A percentile compares a stretch with the other conserved stretches of the same genome.
phyloP scores from a whole-genome alignment of 2,329 filamentous ascomycete species.

The Hypoxylon sp. region DNA sequence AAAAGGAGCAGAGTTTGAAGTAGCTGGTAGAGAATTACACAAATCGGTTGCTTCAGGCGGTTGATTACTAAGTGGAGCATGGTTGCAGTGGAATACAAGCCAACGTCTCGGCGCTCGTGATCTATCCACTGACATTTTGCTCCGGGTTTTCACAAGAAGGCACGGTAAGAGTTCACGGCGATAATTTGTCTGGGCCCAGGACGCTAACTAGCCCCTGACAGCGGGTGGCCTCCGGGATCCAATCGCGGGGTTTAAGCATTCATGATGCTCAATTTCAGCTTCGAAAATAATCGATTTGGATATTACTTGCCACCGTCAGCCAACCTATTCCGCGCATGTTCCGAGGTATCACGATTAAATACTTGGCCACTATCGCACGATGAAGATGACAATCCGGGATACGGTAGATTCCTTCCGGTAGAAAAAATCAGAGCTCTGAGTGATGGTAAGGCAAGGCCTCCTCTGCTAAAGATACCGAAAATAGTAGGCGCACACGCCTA shows the following conservation, averaged over 20 bases:
- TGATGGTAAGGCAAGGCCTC: constrained; percentile 5
- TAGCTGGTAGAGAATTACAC: background rate
- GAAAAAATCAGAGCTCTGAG: background rate
- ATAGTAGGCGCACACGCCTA: constrained; percentile 3
- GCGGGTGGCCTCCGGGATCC: constrained; percentile 2
- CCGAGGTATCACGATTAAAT: background rate
- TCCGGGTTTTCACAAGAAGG: constrained; percentile 11
- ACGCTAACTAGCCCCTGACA: background rate
- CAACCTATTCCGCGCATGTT: constrained; percentile 3
- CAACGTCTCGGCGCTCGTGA: constrained; percentile 27
- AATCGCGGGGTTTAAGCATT: constrained; percentile 6
- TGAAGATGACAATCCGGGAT: background rate
- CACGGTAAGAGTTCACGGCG: background rate
- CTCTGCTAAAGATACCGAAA: background rate
- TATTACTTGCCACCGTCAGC: constrained; percentile 6
- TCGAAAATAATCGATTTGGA: background rate
- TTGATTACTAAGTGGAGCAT: constrained; percentile 17
- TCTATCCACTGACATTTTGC: constrained; percentile 13
- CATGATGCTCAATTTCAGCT: background rate
- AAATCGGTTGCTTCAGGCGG: background rate
- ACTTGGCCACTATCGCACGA: constrained; percentile 2
- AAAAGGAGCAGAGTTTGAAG: background rate
- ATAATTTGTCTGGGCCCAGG: background rate
- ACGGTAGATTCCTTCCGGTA: constrained; percentile 5
- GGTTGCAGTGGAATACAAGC: constrained; percentile 17